Evolutionary conservation across 1,284 basidiomycete species (phyloP).

Genomic region (Dichomitus squalens): DNA sequence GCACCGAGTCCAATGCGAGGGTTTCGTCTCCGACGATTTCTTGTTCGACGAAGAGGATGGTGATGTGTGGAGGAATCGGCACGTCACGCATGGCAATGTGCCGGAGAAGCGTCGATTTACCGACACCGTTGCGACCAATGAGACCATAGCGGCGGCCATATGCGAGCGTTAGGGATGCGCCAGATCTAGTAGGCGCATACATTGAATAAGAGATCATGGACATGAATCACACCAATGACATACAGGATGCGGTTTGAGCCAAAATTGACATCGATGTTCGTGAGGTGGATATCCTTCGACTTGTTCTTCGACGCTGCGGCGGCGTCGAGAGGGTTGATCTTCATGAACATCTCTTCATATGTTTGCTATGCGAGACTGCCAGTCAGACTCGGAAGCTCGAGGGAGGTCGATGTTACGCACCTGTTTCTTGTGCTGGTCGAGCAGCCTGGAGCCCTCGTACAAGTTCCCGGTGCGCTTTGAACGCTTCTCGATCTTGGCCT

Average conservation of each 20-base stretch:
- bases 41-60: slow-evolving; percentile 98
- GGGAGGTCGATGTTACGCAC: slow-evolving; percentile 41
- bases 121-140: slow-evolving; percentile 90
- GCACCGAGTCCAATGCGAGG: slow-evolving; percentile 87
- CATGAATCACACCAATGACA: slow-evolving; percentile 30
- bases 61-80: slow-evolving; percentile 91
- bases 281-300: slow-evolving; percentile 95
- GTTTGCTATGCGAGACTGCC: slow-evolving; percentile 62
- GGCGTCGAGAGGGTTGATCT: slow-evolving; percentile 96
- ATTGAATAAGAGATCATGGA: not conserved
- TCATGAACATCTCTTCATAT: slow-evolving; percentile 99
- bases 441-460: slow-evolving; percentile 94
- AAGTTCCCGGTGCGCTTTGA: slow-evolving; percentile 70
- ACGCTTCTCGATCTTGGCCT: slow-evolving; percentile 97
- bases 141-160: slow-evolving; percentile 88
- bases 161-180: slow-evolving; percentile 86
- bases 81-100: slow-evolving; percentile 97
- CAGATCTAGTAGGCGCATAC: slow-evolving; percentile 49
- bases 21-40: slow-evolving; percentile 97
- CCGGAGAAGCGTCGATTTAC: slow-evolving; percentile 96
- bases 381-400: not conserved
- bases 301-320: slow-evolving; percentile 84
- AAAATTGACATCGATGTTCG: slow-evolving; percentile 95
- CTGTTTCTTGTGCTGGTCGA: slow-evolving; percentile 92
- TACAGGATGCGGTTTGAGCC: slow-evolving; percentile 92